A percentile compares a stretch with the other conserved stretches of the same genome.
phyloP scores from a whole-genome alignment of 1,284 basidiomycete species.

The Gomphus bonarii region DNA sequence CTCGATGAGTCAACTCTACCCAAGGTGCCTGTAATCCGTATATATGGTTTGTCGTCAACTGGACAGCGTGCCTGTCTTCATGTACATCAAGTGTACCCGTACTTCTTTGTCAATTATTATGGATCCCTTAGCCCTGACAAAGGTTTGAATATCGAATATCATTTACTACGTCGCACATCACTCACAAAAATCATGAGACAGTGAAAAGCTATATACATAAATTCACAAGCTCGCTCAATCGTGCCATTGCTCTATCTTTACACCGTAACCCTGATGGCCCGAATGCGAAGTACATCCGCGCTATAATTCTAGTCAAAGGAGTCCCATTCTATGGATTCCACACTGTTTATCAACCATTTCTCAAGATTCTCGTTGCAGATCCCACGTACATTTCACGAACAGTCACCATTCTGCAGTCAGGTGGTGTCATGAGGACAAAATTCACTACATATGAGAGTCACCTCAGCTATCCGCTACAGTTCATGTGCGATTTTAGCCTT shows the following conservation, averaged over 20 bases:
- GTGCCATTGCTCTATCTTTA: conserved; percentile 64
- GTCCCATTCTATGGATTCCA: conserved; percentile 95
- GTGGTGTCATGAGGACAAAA: conserved; percentile 67
- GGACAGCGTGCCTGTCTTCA: conserved; percentile 81
- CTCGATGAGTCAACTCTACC: conserved; percentile 56
- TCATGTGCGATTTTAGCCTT: conserved; percentile 91
- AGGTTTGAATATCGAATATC: conserved; percentile 22
- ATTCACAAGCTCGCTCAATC: conserved; percentile 64
- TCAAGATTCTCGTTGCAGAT: conserved; percentile 79
- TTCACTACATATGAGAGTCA: conserved; percentile 86
- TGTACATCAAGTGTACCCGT: conserved; percentile 83
- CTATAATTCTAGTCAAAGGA: conserved; percentile 87
- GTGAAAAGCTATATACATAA: conserved; percentile 61
- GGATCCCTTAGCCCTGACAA: conserved; percentile 42
- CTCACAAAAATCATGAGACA: conserved; percentile 19
- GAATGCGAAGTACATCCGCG: conserved; percentile 52
- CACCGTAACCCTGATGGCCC: conserved; percentile 49
- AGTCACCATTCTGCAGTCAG: conserved; percentile 68
- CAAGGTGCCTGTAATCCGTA: conserved; percentile 70
- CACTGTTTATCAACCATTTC: conserved; percentile 75
- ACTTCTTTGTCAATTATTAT: conserved; percentile 65
- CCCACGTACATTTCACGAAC: conserved; percentile 61
- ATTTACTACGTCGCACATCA: neutral
- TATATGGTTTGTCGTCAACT: conserved; percentile 77
- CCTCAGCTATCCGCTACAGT: conserved; percentile 82